These are phyloP conservation scores for Skeletonema marinoi DNA, from an alignment of 108 stramenopile genomes.

Conservation along the genomic window DNA sequence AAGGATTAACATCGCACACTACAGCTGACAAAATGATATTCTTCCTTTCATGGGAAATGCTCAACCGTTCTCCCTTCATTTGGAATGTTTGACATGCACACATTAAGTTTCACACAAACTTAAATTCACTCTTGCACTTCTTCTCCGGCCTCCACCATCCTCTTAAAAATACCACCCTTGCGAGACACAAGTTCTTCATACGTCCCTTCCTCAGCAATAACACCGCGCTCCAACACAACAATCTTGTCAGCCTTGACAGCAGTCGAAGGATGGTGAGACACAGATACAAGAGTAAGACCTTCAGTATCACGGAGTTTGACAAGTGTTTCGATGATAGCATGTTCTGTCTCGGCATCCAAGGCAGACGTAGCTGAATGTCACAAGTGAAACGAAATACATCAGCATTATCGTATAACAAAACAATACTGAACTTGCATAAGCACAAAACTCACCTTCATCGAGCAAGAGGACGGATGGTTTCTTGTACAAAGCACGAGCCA, in stretches of 20 bases:
- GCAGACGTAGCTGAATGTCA: conserved; percentile 29
- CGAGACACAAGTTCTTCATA: conserved; percentile 54
- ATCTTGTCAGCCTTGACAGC: conserved; percentile 62
- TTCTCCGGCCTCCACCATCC: conserved; percentile 19
- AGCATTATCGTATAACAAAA: too few species aligned
- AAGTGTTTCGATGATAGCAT: conserved; percentile 10
- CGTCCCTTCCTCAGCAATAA: conserved; percentile 58
- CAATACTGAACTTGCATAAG: too few species aligned
- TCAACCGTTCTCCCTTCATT: background rate
- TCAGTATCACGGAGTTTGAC: conserved; percentile 7
- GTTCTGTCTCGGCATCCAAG: conserved; percentile 26
- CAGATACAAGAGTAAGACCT: conserved; percentile 30
- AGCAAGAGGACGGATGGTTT: conserved; percentile 34
- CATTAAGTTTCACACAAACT: background rate
- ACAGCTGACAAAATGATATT: background rate
- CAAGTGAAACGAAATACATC: background rate
- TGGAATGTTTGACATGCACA: background rate
- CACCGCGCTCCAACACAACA: conserved; percentile 56
- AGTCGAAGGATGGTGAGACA: conserved; percentile 55
- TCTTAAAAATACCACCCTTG: conserved; percentile 39
- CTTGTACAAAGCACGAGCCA: conserved; percentile 45
- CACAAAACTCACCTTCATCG: conserved; percentile 32
- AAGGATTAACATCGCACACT: background rate
- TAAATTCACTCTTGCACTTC: background rate
- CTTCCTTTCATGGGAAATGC: background rate